Conservation (phyloP, 2,329 filamentous ascomycete species). For the Fusarium sp. region DNA sequence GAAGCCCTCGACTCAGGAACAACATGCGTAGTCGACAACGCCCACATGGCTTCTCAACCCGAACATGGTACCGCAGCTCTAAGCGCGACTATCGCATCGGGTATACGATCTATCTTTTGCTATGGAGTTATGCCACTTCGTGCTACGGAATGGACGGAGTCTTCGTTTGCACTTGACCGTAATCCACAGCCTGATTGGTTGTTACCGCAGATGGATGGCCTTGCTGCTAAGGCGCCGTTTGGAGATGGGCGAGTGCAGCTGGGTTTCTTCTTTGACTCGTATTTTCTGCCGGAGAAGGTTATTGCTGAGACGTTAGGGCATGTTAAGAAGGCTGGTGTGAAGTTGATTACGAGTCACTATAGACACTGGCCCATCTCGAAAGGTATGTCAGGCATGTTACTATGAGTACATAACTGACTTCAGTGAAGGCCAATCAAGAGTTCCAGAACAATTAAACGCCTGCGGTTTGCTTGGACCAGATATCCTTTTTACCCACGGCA, state of each 20-base stretch:
- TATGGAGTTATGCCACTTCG: slow-evolving; percentile 6
- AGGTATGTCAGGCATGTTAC: rapidly evolving
- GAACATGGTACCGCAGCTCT: not conserved
- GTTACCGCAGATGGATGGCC: not conserved
- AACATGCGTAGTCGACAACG: slow-evolving; percentile 11
- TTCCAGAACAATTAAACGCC: not conserved
- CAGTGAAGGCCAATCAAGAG: not conserved
- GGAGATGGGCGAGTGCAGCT: not conserved
- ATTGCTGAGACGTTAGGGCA: not conserved
- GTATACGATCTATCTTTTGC: not conserved
- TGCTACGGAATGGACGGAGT: not conserved
- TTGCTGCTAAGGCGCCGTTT: slow-evolving; percentile 1
- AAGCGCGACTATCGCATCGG: not conserved
- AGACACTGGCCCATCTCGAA: slow-evolving; percentile 13
- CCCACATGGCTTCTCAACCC: not conserved
- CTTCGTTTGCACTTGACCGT: slow-evolving; percentile 7
- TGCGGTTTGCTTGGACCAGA: not conserved
- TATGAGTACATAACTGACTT: not conserved
- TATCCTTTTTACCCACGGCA: slow-evolving; percentile 4
- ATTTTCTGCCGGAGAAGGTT: not conserved
- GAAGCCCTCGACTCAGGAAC: slow-evolving; percentile 9
- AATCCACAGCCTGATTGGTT: slow-evolving; percentile 5
- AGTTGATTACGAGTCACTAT: slow-evolving; percentile 8
- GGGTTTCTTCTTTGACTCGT: slow-evolving; percentile 2
- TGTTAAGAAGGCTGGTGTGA: not conserved